These are phyloP conservation scores for Apiotrichum gracile DNA, from an alignment of 1,284 basidiomycete genomes.

Conservation along the genomic window DNA sequence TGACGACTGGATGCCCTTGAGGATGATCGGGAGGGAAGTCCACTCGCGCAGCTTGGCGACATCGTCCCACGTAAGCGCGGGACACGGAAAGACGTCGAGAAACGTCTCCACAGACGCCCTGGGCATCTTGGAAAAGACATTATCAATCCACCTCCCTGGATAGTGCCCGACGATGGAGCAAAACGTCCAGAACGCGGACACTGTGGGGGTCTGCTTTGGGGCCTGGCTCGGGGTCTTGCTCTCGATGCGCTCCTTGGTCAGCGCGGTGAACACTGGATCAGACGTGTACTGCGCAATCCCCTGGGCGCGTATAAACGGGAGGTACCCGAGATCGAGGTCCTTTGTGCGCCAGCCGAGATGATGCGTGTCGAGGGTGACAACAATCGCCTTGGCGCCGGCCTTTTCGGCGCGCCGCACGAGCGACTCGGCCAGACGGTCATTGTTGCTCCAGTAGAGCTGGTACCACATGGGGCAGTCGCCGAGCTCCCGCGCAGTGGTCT, in stretches of 20 bases:
- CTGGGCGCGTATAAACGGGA: slow-evolving; percentile 8
- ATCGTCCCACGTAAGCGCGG: slow-evolving; percentile 8
- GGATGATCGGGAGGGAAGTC: slow-evolving; percentile 50
- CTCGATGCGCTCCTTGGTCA: slow-evolving; percentile 6
- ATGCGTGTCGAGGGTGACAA: slow-evolving; percentile 58
- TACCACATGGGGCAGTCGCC: slow-evolving; percentile 63
- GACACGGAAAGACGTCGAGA: slow-evolving; percentile 14
- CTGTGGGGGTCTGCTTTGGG: slow-evolving; percentile 1
- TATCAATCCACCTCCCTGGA: slow-evolving; percentile 4
- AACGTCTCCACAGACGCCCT: slow-evolving; percentile 13
- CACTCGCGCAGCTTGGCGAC: slow-evolving; percentile 4
- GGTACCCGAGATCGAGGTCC: slow-evolving; percentile 11
- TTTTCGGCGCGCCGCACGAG: slow-evolving; percentile 52
- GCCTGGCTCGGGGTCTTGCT: background rate
- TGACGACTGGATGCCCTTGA: slow-evolving; percentile 60
- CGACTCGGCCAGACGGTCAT: slow-evolving; percentile 40
- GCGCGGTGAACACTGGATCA: slow-evolving; percentile 10
- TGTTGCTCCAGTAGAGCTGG: slow-evolving; percentile 67
- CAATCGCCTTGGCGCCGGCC: slow-evolving; percentile 49
- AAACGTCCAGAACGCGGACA: slow-evolving; percentile 2
- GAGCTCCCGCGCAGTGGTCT: slow-evolving; percentile 63
- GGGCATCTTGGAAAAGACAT: slow-evolving; percentile 1
- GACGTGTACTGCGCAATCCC: slow-evolving; percentile 15
- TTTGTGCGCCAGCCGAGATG: slow-evolving; percentile 54
- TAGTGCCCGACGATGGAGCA: slow-evolving; percentile 6